These are phyloP conservation scores for Hordeum pubiflorum DNA, from an alignment of 202 grass and related monocot genomes.

Conservation along the genomic window DNA sequence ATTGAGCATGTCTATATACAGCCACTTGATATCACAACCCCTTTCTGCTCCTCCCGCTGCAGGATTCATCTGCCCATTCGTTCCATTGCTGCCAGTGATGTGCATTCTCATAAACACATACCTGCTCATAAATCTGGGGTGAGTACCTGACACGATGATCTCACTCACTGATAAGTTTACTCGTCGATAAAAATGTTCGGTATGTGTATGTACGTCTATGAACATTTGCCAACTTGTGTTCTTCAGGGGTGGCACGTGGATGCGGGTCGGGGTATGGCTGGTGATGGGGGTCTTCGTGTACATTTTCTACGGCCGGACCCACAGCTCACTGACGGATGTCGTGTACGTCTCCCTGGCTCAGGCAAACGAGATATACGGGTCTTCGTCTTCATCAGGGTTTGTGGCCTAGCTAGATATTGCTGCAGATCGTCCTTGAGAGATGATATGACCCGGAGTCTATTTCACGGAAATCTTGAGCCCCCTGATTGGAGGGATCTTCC, in stretches of 20 bases:
- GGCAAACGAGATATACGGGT: conserved; percentile 63
- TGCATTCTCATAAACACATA: conserved; percentile 98
- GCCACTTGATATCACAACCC: not conserved
- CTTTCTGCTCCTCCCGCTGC: not conserved
- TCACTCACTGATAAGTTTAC: no score
- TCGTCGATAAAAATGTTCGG: not conserved
- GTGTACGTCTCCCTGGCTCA: conserved; percentile 72
- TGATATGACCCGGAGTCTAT: not conserved
- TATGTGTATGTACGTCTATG: not conserved
- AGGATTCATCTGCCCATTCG: conserved; percentile 92
- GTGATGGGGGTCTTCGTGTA: conserved; percentile 79
- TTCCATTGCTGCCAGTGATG: conserved; percentile 73
- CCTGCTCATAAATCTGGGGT: conserved; percentile 84
- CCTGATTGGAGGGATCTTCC: not conserved
- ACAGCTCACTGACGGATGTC: conserved; percentile 69
- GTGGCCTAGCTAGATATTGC: conserved; percentile 23
- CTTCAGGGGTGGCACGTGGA: conserved; percentile 64
- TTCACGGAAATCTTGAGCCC: not conserved
- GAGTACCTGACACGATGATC: conserved; percentile 4
- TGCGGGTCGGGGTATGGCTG: conserved; percentile 68
- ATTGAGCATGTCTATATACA: no score
- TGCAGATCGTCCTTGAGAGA: not conserved
- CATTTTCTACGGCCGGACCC: conserved; percentile 70
- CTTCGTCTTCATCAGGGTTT: conserved; percentile 27
- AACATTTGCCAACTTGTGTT: conserved; percentile 2